These are phyloP conservation scores for Eucalyptus erythrocorys DNA, from an alignment of 345 rosid species.

Conservation along the genomic window DNA sequence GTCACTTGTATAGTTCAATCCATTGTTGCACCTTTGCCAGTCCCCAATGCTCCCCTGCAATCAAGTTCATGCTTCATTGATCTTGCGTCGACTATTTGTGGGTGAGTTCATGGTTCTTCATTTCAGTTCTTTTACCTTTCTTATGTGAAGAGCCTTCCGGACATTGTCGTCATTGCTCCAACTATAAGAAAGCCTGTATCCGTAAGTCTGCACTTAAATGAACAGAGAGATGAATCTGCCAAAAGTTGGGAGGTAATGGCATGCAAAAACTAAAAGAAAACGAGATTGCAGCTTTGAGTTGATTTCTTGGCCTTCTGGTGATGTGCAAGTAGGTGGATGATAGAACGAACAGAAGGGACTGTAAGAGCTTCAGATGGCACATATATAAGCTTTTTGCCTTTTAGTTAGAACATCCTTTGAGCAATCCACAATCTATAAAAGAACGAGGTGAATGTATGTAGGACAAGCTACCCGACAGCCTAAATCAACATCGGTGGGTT, in stretches of 20 bases:
- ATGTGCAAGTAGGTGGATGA: not conserved
- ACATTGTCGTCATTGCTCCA: conserved; percentile 31
- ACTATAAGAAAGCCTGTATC: conserved; percentile 10
- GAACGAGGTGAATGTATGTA: not conserved
- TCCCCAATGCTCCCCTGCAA: conserved; percentile 14
- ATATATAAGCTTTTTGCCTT: not conserved
- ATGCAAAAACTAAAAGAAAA: not conserved
- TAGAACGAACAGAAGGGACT: not conserved
- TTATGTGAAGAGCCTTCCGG: conserved; percentile 19
- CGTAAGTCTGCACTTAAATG: conserved; percentile 4
- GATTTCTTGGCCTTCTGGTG: not conserved
- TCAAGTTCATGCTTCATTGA: not conserved
- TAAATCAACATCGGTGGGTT: not conserved
- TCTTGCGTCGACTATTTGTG: not conserved
- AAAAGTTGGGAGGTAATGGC: not conserved
- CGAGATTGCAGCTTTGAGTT: not conserved
- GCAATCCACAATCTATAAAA: not conserved
- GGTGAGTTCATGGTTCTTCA: not conserved
- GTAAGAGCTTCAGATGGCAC: not conserved
- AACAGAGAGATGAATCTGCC: not conserved
- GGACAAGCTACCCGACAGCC: conserved; percentile 20
- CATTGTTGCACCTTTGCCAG: conserved; percentile 31
- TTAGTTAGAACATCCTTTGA: not conserved
- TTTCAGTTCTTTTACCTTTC: conserved; percentile 13
- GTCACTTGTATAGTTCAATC: conserved; percentile 5